Evolutionary conservation across 441 rosid species (phyloP).

Genomic region (Daphne laureola): DNA sequence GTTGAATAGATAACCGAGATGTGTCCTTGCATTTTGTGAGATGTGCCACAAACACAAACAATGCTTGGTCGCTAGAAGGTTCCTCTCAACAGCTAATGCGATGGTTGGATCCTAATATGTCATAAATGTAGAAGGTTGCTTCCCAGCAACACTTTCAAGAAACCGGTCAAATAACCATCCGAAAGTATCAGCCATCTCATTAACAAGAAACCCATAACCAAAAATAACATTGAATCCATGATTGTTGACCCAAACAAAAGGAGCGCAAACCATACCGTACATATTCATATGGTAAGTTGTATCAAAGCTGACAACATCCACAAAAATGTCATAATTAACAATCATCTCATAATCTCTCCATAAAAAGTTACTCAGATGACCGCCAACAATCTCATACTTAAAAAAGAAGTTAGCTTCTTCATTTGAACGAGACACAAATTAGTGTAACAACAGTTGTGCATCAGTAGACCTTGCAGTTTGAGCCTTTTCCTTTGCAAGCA

Average conservation of each 20-base stretch:
- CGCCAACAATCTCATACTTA: background rate
- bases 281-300: background rate
- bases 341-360: background rate
- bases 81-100: background rate
- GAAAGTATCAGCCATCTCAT: background rate
- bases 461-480: no score
- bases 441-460: no score
- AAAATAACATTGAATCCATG: background rate
- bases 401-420: no score
- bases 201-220: background rate
- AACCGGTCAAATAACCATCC: background rate
- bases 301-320: background rate
- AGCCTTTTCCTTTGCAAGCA: no score
- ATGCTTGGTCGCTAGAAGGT: slow-evolving; percentile 3
- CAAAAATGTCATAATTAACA: slow-evolving; percentile 3
- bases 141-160: background rate
- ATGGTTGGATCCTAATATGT: no score
- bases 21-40: no score
- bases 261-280: background rate
- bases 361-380: background rate
- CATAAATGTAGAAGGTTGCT: no score
- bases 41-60: no score
- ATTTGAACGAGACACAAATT: no score
- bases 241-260: background rate
- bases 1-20: no score